Evolutionary conservation across 805 yeast species (phyloP).

Genomic region (Metschnikowia continentalis): DNA sequence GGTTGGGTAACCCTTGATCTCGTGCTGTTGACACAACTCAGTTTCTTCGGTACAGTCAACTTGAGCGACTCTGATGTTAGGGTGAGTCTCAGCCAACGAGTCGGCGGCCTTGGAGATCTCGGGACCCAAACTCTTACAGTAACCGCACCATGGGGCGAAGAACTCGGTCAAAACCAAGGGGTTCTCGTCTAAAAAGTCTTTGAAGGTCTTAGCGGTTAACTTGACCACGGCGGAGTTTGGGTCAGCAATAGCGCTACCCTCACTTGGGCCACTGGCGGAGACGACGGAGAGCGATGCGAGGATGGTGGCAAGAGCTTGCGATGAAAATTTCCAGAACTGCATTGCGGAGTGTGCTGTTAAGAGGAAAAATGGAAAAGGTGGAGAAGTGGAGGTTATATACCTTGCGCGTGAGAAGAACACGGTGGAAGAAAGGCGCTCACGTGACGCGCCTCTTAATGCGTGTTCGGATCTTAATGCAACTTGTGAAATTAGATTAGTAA

Average conservation of each 20-base stretch:
- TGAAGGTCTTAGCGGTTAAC: constrained; percentile 63
- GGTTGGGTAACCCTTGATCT: constrained; percentile 80
- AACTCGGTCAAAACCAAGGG: constrained; percentile 82
- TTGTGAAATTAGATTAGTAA: background rate
- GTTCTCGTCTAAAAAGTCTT: constrained; percentile 61
- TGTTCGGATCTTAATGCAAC: background rate
- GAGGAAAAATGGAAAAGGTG: background rate
- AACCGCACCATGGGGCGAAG: constrained; percentile 98
- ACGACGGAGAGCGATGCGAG: constrained; percentile 32
- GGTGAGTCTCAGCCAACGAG: constrained; percentile 44
- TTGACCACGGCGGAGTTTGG: constrained; percentile 85
- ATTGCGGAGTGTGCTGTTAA: constrained; percentile 15
- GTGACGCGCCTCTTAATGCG: background rate
- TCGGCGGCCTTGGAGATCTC: constrained; percentile 73
- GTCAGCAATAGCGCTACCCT: constrained; percentile 66
- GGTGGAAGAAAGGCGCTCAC: constrained; percentile 10
- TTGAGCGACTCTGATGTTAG: constrained; percentile 72
- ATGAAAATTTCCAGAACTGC: constrained; percentile 41
- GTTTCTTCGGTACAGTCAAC: constrained; percentile 79
- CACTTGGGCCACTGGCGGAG: constrained; percentile 37
- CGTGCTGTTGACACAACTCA: constrained; percentile 63
- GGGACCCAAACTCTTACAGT: constrained; percentile 86
- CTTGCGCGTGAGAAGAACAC: constrained; percentile 10
- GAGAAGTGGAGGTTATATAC: constrained; percentile 4
- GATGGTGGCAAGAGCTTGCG: constrained; percentile 33